phyloP scores from a whole-genome alignment of 1,284 basidiomycete species.

The Puccinia polysora region DNA sequence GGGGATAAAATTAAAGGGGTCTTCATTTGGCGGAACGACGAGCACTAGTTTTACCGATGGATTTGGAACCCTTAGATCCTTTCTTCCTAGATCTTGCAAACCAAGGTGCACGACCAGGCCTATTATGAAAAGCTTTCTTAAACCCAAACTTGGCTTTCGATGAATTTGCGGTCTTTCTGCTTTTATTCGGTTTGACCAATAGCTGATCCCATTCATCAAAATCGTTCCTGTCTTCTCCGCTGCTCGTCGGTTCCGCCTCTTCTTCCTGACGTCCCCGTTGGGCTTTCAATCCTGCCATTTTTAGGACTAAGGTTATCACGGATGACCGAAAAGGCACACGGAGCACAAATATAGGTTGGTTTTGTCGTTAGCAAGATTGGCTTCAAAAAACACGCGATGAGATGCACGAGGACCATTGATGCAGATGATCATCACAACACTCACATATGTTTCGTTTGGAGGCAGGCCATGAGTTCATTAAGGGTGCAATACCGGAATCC shows the following conservation, averaged over 20 bases:
- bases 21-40: constrained; percentile 14
- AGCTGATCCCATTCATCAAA: constrained; percentile 6
- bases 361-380: neutral
- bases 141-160: neutral
- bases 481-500: neutral
- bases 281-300: constrained; percentile 14
- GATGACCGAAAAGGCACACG: neutral
- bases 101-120: too few species aligned
- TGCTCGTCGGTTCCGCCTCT: neutral
- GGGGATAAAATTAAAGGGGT: too few species aligned
- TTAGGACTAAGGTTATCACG: neutral
- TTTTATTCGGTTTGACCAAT: neutral
- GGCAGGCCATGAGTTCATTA: constrained; percentile 15
- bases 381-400: neutral
- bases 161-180: neutral
- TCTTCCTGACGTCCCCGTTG: too few species aligned
- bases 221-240: neutral
- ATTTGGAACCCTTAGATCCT: constrained; percentile 10
- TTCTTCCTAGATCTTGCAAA: constrained; percentile 6
- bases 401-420: too few species aligned
- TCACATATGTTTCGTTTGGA: neutral
- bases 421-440: neutral
- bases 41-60: neutral
- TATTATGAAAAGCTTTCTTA: constrained; percentile 11
- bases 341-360: neutral